Conservation (phyloP, 129 eudicot genomes). For the Chrysanthemum lavandulifolium region DNA sequence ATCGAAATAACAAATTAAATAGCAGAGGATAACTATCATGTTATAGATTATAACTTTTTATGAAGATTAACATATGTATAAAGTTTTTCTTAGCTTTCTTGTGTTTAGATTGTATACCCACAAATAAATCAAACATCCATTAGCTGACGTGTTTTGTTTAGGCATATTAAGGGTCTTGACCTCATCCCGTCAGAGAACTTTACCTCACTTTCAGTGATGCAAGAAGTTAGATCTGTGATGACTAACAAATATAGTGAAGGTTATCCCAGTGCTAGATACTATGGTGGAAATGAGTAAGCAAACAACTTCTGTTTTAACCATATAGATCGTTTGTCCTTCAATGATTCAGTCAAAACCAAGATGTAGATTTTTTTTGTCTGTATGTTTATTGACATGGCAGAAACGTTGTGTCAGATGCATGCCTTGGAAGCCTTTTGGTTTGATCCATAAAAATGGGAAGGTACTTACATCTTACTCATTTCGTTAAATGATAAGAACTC, state of each 20-base stretch:
- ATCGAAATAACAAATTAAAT: too few species aligned
- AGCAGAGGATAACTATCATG: too few species aligned
- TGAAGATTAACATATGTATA: too few species aligned
- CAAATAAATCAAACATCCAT: background rate
- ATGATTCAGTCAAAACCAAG: background rate
- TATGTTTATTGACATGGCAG: slow-evolving; percentile 95
- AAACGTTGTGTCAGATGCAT: slow-evolving; percentile 89
- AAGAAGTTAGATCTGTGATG: slow-evolving; percentile 83
- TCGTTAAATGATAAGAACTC: background rate
- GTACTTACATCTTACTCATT: slow-evolving; percentile 31
- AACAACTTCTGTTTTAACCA: slow-evolving; percentile 7
- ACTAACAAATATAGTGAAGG: slow-evolving; percentile 99
- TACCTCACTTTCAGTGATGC: slow-evolving; percentile 97
- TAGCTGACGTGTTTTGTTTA: slow-evolving; percentile 12
- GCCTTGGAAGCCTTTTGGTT: slow-evolving; percentile 95
- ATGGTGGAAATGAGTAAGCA: slow-evolving; percentile 98
- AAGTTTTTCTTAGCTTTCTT: background rate
- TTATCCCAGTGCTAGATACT: slow-evolving; percentile 99
- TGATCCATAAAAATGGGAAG: slow-evolving; percentile 99
- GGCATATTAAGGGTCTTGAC: slow-evolving; percentile 67
- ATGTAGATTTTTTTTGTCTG: slow-evolving; percentile 31
- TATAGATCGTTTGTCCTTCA: background rate
- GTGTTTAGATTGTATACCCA: background rate
- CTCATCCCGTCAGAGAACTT: slow-evolving; percentile 97
- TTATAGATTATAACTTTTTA: too few species aligned